phyloP scores from a whole-genome alignment of 2,329 filamentous ascomycete genomes.

The Furcasterigmium furcatum region DNA sequence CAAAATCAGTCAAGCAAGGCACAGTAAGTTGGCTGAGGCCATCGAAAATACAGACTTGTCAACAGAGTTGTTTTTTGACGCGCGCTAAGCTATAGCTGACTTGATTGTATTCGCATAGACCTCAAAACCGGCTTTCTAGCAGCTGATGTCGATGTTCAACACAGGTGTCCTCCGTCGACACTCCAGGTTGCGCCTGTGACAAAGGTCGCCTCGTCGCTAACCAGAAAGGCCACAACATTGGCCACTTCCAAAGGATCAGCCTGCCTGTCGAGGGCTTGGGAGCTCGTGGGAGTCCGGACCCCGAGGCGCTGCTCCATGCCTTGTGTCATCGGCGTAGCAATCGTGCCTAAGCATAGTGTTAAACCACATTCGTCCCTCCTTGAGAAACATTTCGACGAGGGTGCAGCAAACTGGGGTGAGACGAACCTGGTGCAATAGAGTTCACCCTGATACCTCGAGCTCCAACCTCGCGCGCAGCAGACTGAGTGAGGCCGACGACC shows the following conservation, averaged over 20 bases:
- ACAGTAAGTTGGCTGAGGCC: too few relatives aligned
- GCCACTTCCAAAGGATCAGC: slow-evolving; percentile 22
- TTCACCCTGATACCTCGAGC: slow-evolving; percentile 18
- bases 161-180: too few relatives aligned
- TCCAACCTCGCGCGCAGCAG: slow-evolving; percentile 22
- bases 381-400: not conserved
- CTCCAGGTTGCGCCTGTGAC: slow-evolving; percentile 14
- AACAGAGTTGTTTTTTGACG: too few relatives aligned
- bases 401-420: not conserved
- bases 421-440: slow-evolving; percentile 19
- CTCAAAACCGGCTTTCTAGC: too few relatives aligned
- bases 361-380: too few relatives aligned
- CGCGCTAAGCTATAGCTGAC: too few relatives aligned
- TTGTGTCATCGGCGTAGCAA: slow-evolving; percentile 5
- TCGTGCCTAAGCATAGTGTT: too few relatives aligned
- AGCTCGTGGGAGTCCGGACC: not conserved
- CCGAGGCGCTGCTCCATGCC: not conserved
- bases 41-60: too few relatives aligned
- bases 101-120: too few relatives aligned
- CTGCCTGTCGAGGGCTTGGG: slow-evolving; percentile 14
- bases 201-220: slow-evolving; percentile 20
- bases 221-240: slow-evolving; percentile 18
- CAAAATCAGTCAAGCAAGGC: too few relatives aligned
- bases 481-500: slow-evolving; percentile 22
- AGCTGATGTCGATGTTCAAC: too few relatives aligned